Conservation (phyloP, 225 moss, liverwort and hornwort genomes). For the Pleurozium schreberi region DNA sequence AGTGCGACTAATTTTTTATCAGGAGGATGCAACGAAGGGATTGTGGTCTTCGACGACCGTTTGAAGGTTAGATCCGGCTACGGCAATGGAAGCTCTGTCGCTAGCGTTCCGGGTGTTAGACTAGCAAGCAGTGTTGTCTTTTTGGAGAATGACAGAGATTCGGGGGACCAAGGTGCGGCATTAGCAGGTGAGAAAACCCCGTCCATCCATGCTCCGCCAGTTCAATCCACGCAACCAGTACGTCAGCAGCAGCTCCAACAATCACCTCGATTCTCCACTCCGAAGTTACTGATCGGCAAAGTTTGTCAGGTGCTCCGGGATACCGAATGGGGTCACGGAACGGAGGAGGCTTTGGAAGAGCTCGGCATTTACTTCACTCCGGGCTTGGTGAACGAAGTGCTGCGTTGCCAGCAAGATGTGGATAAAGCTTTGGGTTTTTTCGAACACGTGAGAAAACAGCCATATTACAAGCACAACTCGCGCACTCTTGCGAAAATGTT, state of each 20-base stretch:
- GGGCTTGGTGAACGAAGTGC: conserved; percentile 35
- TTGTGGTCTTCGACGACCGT: neutral
- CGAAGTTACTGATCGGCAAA: conserved; percentile 31
- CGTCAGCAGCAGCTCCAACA: conserved; percentile 6
- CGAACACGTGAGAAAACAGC: conserved; percentile 22
- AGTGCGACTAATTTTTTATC: neutral
- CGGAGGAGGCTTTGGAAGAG: conserved; percentile 15
- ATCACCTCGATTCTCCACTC: neutral
- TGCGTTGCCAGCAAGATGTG: conserved; percentile 43
- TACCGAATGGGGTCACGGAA: conserved; percentile 30
- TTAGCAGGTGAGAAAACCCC: neutral
- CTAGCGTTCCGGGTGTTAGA: neutral
- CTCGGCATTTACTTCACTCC: conserved; percentile 40
- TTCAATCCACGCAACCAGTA: conserved; percentile 15
- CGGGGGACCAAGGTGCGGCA: neutral
- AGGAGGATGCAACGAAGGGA: neutral
- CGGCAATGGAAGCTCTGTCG: neutral
- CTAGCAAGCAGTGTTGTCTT: conserved; percentile 11
- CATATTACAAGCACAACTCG: conserved; percentile 44
- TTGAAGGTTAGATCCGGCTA: neutral
- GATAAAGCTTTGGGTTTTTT: conserved; percentile 40
- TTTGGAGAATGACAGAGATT: conserved; percentile 9
- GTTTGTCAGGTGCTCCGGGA: conserved; percentile 30
- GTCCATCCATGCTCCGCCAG: conserved; percentile 14
- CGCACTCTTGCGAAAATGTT: conserved; percentile 48